phyloP scores from a whole-genome alignment of 2,329 filamentous ascomycete species.

The Gremmenia infestans region DNA sequence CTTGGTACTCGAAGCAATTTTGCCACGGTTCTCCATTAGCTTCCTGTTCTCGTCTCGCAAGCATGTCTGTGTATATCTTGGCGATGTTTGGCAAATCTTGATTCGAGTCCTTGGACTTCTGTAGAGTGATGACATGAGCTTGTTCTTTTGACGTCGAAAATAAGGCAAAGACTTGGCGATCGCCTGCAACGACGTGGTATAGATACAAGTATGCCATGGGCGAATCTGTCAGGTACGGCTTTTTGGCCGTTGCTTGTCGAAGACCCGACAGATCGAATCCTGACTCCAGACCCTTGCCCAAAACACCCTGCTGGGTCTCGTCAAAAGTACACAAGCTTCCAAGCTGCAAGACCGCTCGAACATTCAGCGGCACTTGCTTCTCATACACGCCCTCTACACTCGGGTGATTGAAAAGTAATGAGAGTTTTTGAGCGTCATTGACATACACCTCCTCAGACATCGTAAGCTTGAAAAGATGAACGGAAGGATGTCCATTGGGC shows the following conservation, averaged over 20 bases:
- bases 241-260: constrained; percentile 60
- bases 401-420: constrained; percentile 79
- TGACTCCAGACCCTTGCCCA: constrained; percentile 87
- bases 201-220: constrained; percentile 82
- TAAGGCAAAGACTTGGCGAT: constrained; percentile 87
- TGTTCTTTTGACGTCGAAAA: constrained; percentile 80
- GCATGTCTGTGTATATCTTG: constrained; percentile 77
- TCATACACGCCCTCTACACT: constrained; percentile 98
- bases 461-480: constrained; percentile 89
- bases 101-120: constrained; percentile 68
- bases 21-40: constrained; percentile 68
- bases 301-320: constrained; percentile 79
- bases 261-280: constrained; percentile 84
- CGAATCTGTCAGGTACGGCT: constrained; percentile 70
- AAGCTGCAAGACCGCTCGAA: constrained; percentile 81
- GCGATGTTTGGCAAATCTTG: constrained; percentile 87
- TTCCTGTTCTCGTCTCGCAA: constrained; percentile 61
- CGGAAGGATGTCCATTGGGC: constrained; percentile 90
- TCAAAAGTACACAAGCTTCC: constrained; percentile 94
- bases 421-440: constrained; percentile 76
- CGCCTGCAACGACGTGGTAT: constrained; percentile 86
- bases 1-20: constrained; percentile 80
- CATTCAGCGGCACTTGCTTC: constrained; percentile 79
- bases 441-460: constrained; percentile 87
- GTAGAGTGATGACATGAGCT: constrained; percentile 84